Evolutionary conservation across 257 asterid genomes (phyloP).

Genomic region (Ophiorrhiza pumila): DNA sequence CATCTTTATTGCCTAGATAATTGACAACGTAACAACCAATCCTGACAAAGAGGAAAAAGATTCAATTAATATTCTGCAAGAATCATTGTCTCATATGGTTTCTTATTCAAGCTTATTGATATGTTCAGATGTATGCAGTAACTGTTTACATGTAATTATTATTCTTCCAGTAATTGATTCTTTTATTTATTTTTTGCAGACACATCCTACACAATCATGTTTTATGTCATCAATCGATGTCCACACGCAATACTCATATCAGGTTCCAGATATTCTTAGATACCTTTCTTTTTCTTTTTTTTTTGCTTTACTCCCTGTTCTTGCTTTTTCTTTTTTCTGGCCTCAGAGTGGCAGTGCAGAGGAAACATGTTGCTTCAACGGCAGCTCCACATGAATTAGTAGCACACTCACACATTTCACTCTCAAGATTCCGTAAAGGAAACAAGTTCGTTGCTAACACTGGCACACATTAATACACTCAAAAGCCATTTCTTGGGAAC

Average conservation of each 20-base stretch:
- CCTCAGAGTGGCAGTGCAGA: background rate
- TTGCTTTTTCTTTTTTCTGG: background rate
- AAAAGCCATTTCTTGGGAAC: background rate
- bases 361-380: background rate
- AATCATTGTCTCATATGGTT: background rate
- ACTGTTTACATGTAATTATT: background rate
- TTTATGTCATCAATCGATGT: conserved; percentile 98
- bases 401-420: background rate
- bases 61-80: background rate
- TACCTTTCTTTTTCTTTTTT: conserved; percentile 1
- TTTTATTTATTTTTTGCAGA: conserved; percentile 54
- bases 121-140: background rate
- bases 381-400: background rate
- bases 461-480: background rate
- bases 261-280: conserved; percentile 45
- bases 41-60: background rate
- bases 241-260: conserved; percentile 94
- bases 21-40: background rate
- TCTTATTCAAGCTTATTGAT: background rate
- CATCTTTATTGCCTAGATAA: background rate
- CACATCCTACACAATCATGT: conserved; percentile 99
- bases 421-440: too few species aligned
- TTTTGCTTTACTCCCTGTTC: background rate
- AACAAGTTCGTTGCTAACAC: too few species aligned
- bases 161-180: background rate